These are phyloP conservation scores for Geotrichum candidum DNA, from an alignment of 1,139 yeast genomes.

Conservation along the genomic window DNA sequence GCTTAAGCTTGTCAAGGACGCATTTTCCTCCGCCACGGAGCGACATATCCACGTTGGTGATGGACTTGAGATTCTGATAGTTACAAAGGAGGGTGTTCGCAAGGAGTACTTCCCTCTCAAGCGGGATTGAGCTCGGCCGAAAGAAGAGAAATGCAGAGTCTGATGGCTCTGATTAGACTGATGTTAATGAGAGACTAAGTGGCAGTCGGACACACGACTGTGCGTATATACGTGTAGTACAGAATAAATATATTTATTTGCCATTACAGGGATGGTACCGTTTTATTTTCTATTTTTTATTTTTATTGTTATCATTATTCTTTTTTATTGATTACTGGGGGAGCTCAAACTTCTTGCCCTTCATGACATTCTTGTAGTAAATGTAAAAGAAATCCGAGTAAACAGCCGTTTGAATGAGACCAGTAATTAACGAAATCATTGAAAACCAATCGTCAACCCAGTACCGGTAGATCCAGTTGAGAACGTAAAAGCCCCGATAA, in stretches of 20 bases:
- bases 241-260: slow-evolving; percentile 15
- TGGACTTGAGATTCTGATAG: slow-evolving; percentile 82
- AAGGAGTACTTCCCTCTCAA: slow-evolving; percentile 79
- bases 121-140: slow-evolving; percentile 53
- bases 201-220: background rate
- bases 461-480: slow-evolving; percentile 93
- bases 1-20: slow-evolving; percentile 79
- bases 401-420: slow-evolving; percentile 74
- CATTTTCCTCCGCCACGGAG: slow-evolving; percentile 93
- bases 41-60: slow-evolving; percentile 98
- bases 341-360: slow-evolving; percentile 73
- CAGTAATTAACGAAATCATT: slow-evolving; percentile 67
- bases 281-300: background rate
- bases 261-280: background rate
- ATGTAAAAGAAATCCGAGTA: slow-evolving; percentile 94
- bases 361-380: slow-evolving; percentile 76
- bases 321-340: slow-evolving; percentile 46
- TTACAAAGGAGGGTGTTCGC: slow-evolving; percentile 88
- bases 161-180: background rate
- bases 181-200: background rate
- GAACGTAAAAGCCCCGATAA: slow-evolving; percentile 82
- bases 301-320: background rate
- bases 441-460: slow-evolving; percentile 62
- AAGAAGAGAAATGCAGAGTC: background rate
- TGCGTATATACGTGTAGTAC: background rate